phyloP scores from a whole-genome alignment of 192 early-diverging fungal genomes.

The Podochytrium sp. region DNA sequence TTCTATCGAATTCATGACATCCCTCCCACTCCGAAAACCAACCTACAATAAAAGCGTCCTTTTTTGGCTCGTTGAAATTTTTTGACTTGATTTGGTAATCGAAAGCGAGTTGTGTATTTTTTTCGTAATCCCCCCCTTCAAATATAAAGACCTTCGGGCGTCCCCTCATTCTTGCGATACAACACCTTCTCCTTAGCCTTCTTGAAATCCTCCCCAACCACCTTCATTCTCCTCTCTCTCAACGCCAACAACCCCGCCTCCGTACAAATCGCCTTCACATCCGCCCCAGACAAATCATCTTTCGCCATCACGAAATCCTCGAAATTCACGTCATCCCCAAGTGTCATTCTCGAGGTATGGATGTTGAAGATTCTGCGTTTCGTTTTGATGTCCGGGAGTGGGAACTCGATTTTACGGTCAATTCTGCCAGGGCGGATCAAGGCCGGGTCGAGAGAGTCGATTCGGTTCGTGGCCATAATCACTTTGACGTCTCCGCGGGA shows the following conservation, averaged over 20 bases:
- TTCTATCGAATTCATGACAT: no score
- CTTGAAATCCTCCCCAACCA: conserved; percentile 93
- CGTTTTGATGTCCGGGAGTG: conserved; percentile 93
- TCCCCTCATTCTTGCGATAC: conserved; percentile 98
- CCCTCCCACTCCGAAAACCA: no score
- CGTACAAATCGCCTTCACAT: conserved; percentile 99
- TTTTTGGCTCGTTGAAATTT: no score
- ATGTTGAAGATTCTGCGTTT: conserved; percentile 97
- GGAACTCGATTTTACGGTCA: conserved; percentile 99
- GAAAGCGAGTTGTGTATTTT: not conserved
- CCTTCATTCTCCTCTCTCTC: conserved; percentile 98
- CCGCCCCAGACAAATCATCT: conserved; percentile 97
- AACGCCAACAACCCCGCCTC: conserved; percentile 97
- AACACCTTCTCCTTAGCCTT: conserved; percentile 99
- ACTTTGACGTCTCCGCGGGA: conserved; percentile 98
- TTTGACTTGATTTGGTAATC: no score
- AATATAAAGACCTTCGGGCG: conserved; percentile 83
- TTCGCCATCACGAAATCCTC: conserved; percentile 99
- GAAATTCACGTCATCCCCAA: conserved; percentile 96
- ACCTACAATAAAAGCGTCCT: no score
- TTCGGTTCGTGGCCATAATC: conserved; percentile 99
- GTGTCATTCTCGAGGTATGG: conserved; percentile 95
- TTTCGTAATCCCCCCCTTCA: no score
- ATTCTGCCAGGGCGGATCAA: conserved; percentile 95
- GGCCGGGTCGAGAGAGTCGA: conserved; percentile 96